phyloP scores from a whole-genome alignment of 1,284 basidiomycete genomes.

The Austroboletus olivaceoglutinosus region DNA sequence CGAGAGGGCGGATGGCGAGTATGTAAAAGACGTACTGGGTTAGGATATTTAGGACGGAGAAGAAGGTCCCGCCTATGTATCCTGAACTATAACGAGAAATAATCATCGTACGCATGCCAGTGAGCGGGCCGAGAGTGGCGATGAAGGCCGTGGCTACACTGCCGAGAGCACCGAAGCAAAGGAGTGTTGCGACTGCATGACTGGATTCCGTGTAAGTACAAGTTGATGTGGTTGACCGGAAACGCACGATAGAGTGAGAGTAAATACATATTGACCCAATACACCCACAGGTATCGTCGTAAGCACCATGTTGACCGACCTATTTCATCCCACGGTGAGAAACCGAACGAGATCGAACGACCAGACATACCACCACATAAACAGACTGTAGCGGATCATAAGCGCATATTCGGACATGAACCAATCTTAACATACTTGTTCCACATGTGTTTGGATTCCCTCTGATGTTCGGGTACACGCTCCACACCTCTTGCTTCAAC shows the following conservation, averaged over 20 bases:
- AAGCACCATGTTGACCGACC: constrained; percentile 50
- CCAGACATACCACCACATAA: constrained; percentile 48
- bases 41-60: constrained; percentile 57
- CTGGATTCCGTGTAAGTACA: constrained; percentile 26
- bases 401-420: constrained; percentile 12
- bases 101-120: constrained; percentile 41
- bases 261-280: constrained; percentile 51
- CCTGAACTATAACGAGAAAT: constrained; percentile 56
- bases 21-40: constrained; percentile 40
- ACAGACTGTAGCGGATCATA: constrained; percentile 31
- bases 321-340: constrained; percentile 31
- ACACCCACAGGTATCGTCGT: constrained; percentile 59
- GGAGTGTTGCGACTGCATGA: constrained; percentile 41
- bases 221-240: neutral
- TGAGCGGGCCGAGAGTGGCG: constrained; percentile 54
- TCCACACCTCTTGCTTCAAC: constrained; percentile 54
- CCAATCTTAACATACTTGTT: constrained; percentile 40
- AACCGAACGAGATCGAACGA: neutral
- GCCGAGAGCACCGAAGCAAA: constrained; percentile 48
- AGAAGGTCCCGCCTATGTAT: constrained; percentile 54
- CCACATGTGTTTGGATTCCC: constrained; percentile 47
- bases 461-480: constrained; percentile 45
- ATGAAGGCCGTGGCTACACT: constrained; percentile 47
- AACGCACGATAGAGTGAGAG: constrained; percentile 48
- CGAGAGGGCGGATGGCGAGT: neutral